Evolutionary conservation across 2,329 filamentous ascomycete species (phyloP).

Genomic region (Trichoderma brevicompactum): DNA sequence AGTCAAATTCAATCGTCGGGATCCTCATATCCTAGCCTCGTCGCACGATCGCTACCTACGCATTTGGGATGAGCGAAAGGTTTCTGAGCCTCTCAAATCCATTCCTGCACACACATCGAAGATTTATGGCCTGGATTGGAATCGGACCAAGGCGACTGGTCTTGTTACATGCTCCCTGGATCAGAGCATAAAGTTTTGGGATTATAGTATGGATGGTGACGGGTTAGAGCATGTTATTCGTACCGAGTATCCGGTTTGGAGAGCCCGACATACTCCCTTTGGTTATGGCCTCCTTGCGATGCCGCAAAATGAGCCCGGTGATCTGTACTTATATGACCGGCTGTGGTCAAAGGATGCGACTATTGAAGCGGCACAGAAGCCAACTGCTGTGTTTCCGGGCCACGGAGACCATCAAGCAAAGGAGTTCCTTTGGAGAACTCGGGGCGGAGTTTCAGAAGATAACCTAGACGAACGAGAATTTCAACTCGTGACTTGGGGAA

Average conservation of each 20-base stretch:
- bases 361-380: slow-evolving; percentile 50
- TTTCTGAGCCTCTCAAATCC: slow-evolving; percentile 76
- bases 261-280: slow-evolving; percentile 89
- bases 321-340: slow-evolving; percentile 83
- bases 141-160: slow-evolving; percentile 71
- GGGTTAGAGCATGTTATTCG: slow-evolving; percentile 75
- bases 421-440: slow-evolving; percentile 86
- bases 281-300: slow-evolving; percentile 84
- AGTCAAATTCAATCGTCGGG: slow-evolving; percentile 91
- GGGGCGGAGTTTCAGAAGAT: slow-evolving; percentile 69
- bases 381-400: slow-evolving; percentile 63
- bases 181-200: slow-evolving; percentile 92
- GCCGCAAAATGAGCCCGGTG: slow-evolving; percentile 85
- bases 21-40: slow-evolving; percentile 85
- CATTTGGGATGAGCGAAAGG: slow-evolving; percentile 87
- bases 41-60: slow-evolving; percentile 86
- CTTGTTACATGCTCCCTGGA: slow-evolving; percentile 89
- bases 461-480: slow-evolving; percentile 85
- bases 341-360: slow-evolving; percentile 51
- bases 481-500: slow-evolving; percentile 90
- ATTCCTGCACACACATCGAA: slow-evolving; percentile 90
- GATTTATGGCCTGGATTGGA: slow-evolving; percentile 96
- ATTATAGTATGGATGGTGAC: slow-evolving; percentile 67
- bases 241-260: slow-evolving; percentile 87
- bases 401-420: slow-evolving; percentile 74